Evolutionary conservation across 352 stramenopile species (phyloP).

Genomic region (Phytophthora constricta): DNA sequence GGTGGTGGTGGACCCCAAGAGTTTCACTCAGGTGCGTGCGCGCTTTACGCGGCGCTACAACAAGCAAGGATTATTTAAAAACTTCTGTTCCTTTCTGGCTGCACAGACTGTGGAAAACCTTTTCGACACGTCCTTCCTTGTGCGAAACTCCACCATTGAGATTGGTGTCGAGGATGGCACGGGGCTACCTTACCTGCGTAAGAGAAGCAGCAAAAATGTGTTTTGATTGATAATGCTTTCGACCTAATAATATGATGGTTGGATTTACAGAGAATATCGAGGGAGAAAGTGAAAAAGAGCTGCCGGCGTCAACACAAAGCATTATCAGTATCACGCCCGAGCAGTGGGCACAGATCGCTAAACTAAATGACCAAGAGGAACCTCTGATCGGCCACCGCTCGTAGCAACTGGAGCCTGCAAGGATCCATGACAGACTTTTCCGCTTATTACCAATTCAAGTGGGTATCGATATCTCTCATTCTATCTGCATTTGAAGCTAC

Average conservation of each 20-base stretch:
- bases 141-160: slow-evolving; percentile 73
- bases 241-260: neutral
- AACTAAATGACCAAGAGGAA: slow-evolving; percentile 48
- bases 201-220: slow-evolving; percentile 12
- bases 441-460: neutral
- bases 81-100: neutral
- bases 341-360: slow-evolving; percentile 69
- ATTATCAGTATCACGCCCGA: slow-evolving; percentile 84
- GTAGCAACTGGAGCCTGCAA: slow-evolving; percentile 6
- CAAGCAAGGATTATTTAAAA: neutral
- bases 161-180: slow-evolving; percentile 61
- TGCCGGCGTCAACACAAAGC: slow-evolving; percentile 71
- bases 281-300: slow-evolving; percentile 48
- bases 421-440: neutral
- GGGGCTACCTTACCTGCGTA: slow-evolving; percentile 74
- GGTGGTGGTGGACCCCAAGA: slow-evolving; percentile 71
- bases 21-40: slow-evolving; percentile 72
- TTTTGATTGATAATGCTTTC: neutral
- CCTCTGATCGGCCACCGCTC: slow-evolving; percentile 72
- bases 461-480: slow-evolving; percentile 28
- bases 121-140: slow-evolving; percentile 86
- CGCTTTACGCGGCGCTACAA: neutral
- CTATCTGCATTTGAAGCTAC: neutral
- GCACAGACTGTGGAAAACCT: slow-evolving; percentile 82
- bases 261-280: slow-evolving; percentile 65